Base-by-base conservation (phyloP, 2,329 filamentous ascomycete genomes). In the Penicillium sp. region DNA sequence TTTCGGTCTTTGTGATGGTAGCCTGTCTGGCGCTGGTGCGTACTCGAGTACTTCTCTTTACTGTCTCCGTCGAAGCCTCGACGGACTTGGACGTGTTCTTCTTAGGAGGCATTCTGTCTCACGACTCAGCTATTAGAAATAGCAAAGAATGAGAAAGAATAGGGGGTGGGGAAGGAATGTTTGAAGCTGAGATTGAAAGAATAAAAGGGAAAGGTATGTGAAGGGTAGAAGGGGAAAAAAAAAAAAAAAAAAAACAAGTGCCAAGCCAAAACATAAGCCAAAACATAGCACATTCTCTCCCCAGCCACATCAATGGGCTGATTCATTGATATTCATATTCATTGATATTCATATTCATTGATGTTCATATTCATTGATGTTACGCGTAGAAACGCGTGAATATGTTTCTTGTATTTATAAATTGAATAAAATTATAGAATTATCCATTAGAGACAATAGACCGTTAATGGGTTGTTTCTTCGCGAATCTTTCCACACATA, bases 401-500 rank as follows among this genome's bases (percentile, higher is more conserved):
- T 43, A 26, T 7, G 24, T n/a, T 24, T 40, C 16, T 4, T 24
- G 24, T 42, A 26, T n/a, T 16, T 1, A 9, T 22, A 9, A 37
- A 24, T 16, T 50, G 22, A n/a, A 48, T 18, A 14, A 4, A n/a
- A 29, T 26, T n/a, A 43, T 43, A n/a, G 5, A 29, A 44, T 29
- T 29, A 43, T 40, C 16, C 16, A 16, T 16, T 20, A n/a, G 35
- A 37, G 9, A 31, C 3, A 46, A 16, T 32, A 32, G 14, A 6
- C 13, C 20, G 2, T 31, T 18, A 46, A 22, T 34, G 29, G 13
- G 5, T 16, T 9, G 45, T 37, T 49, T 52, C 49, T 38, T 46
- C 40, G 6, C 72, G 66, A 37, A 88, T 76, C 55, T 79, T 83
- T 24, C 90, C 91, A 69, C 89, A 94, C 60, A 96, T 79, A 1